These are phyloP conservation scores for Chenopodium album DNA, from an alignment of 148 eudicot species.

Conservation along the genomic window DNA sequence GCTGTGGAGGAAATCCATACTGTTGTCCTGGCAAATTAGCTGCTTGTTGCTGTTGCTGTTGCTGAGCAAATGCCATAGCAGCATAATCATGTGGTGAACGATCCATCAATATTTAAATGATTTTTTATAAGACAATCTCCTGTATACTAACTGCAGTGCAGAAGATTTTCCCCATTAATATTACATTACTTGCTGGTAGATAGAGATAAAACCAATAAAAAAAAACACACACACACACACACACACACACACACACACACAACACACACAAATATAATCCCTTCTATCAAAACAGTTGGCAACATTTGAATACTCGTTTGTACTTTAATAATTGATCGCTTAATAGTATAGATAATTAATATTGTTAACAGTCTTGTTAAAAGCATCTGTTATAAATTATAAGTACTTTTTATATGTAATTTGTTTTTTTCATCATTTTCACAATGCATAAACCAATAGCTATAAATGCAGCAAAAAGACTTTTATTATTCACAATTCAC, in stretches of 20 bases:
- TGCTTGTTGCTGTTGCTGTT: slow-evolving; percentile 66
- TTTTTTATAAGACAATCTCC: slow-evolving; percentile 1
- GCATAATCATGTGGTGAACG: slow-evolving; percentile 82
- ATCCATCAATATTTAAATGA: slow-evolving; percentile 53
- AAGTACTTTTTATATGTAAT: too few relatives aligned
- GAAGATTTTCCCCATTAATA: not conserved
- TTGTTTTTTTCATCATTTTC: too few relatives aligned
- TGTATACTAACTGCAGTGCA: slow-evolving; percentile 3
- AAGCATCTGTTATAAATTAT: too few relatives aligned
- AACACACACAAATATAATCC: not conserved
- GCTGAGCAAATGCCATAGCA: slow-evolving; percentile 84
- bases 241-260: not conserved
- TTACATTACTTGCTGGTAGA: not conserved
- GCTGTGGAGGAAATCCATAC: slow-evolving; percentile 81
- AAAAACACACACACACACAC: not conserved
- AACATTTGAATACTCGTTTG: not conserved
- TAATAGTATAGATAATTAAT: not conserved
- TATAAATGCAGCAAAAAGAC: too few relatives aligned
- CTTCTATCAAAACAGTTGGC: not conserved
- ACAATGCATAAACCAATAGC: too few relatives aligned
- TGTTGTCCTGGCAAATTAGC: slow-evolving; percentile 73
- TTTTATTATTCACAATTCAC: too few relatives aligned
- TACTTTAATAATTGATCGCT: not conserved
- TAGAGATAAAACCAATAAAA: not conserved
- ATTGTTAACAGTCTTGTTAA: too few relatives aligned